phyloP scores from a whole-genome alignment of 169 alveolate species.

The Perkinsus marinus region DNA sequence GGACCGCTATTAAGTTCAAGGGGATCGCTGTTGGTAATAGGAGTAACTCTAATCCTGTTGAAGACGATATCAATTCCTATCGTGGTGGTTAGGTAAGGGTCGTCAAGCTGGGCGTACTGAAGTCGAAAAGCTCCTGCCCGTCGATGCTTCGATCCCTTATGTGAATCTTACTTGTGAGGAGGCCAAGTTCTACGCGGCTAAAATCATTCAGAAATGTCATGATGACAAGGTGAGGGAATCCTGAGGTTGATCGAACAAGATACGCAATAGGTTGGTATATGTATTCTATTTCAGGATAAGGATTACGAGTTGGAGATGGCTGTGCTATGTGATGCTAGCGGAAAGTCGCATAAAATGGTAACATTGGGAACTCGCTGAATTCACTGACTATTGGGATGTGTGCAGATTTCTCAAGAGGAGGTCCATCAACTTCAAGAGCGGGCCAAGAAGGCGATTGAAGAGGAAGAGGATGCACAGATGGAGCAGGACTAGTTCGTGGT shows the following conservation, averaged over 20 bases:
- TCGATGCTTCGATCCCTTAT: not conserved
- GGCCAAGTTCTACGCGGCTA: conserved; percentile 21
- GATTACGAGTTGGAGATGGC: conserved; percentile 34
- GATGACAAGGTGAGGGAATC: conserved; percentile 24
- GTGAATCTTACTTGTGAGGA: conserved; percentile 24
- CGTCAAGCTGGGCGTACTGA: conserved; percentile 68
- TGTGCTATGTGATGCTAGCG: not conserved
- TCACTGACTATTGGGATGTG: not conserved
- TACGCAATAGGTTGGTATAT: not conserved
- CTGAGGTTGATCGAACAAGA: not conserved
- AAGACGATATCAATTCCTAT: not conserved
- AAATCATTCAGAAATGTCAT: conserved; percentile 17
- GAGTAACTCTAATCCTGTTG: not conserved
- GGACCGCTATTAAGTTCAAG: conserved; percentile 56
- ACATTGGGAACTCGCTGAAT: not conserved
- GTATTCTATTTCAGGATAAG: not conserved
- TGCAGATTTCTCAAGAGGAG: conserved; percentile 6
- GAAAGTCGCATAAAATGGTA: not conserved
- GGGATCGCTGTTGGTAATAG: conserved; percentile 53
- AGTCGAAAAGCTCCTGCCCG: conserved; percentile 48
- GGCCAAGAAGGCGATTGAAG: conserved; percentile 14
- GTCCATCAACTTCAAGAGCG: conserved; percentile 3
- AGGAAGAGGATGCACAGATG: not conserved
- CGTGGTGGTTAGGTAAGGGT: conserved; percentile 54
- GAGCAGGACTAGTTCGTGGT: not conserved